Conservation (phyloP, 176 grass and related monocot genomes). For the Stipa capillata region DNA sequence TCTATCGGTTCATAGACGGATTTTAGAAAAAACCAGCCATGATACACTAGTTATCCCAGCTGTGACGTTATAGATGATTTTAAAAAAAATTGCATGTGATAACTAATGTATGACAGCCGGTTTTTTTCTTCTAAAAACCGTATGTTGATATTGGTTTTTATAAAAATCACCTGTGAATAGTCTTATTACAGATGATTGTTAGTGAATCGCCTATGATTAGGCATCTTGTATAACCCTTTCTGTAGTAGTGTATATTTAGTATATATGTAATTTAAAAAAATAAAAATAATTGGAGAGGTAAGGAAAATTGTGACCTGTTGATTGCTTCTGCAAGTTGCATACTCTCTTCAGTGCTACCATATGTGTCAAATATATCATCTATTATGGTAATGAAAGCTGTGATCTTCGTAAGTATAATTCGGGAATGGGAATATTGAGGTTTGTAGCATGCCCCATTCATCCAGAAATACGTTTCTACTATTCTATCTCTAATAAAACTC, state of each 20-base stretch:
- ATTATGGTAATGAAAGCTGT: conserved; percentile 13
- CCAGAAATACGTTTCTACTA: conserved; percentile 29
- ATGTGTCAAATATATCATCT: conserved; percentile 31
- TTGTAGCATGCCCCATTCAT: conserved; percentile 12
- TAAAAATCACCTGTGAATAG: no score
- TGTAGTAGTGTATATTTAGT: background rate
- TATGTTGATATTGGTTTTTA: no score
- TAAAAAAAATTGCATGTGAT: no score
- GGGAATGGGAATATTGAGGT: background rate
- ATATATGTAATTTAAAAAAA: background rate
- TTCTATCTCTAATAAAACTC: conserved; percentile 12
- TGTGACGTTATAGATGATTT: no score
- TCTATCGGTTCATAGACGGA: no score
- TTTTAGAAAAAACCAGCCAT: no score
- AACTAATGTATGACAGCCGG: no score
- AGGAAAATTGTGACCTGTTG: background rate
- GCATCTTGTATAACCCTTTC: no score
- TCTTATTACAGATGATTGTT: no score
- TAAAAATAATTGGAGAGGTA: background rate
- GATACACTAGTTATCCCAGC: no score
- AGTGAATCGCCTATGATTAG: no score
- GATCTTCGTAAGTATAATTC: conserved; percentile 7
- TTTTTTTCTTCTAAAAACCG: no score
- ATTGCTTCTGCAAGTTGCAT: conserved; percentile 17
- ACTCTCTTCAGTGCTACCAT: conserved; percentile 4